Percentiles rank a stretch among this genome's conserved stretches.
These are phyloP conservation scores for Trametes villosa DNA, from an alignment of 768 basidiomycete species.

Conservation along the genomic window DNA sequence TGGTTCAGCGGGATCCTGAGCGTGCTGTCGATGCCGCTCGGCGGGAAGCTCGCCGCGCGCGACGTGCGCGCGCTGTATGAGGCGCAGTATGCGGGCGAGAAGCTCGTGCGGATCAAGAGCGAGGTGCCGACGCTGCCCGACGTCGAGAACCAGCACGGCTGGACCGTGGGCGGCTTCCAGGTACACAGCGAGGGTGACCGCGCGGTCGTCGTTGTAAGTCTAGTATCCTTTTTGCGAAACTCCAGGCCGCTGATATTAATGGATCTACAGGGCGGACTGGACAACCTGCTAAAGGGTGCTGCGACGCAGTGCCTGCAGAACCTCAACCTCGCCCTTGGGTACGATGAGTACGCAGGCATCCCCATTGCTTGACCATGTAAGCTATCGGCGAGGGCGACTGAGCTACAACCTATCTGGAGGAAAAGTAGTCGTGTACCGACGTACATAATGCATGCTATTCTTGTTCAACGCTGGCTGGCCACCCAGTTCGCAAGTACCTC, in stretches of 20 bases:
- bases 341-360: constrained; percentile 84
- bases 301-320: constrained; percentile 98
- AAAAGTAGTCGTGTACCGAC: not conserved
- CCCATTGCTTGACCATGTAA: constrained; percentile 43
- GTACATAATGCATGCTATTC: not conserved
- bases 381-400: too few species aligned
- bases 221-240: constrained; percentile 2
- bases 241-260: not conserved
- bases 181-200: constrained; percentile 87
- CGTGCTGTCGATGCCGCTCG: constrained; percentile 82
- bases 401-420: not conserved
- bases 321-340: constrained; percentile 87
- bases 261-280: constrained; percentile 82
- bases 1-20: constrained; percentile 98
- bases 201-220: constrained; percentile 87
- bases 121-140: constrained; percentile 76
- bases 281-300: constrained; percentile 96
- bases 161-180: constrained; percentile 92
- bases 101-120: constrained; percentile 67
- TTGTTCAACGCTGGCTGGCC: too few species aligned
- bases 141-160: constrained; percentile 84
- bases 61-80: constrained; percentile 78
- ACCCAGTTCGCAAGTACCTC: too few species aligned
- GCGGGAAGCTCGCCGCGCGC: constrained; percentile 62
- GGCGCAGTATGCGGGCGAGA: constrained; percentile 76